phyloP scores from a whole-genome alignment of 257 asterid species.

The Solanum gracilifrons region DNA sequence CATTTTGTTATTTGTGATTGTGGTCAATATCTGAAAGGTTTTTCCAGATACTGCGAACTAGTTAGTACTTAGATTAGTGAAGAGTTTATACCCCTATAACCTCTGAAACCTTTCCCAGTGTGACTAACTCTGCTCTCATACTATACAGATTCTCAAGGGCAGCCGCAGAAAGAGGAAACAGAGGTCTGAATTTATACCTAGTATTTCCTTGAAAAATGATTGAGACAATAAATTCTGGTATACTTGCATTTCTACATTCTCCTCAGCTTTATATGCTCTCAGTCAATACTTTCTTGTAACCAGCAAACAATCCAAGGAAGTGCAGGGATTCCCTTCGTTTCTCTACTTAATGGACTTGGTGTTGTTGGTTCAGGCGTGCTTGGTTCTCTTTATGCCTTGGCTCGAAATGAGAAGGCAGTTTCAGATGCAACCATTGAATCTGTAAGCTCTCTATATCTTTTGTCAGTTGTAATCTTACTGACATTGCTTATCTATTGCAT shows the following conservation, averaged over 20 bases:
- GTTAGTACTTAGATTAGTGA: background rate
- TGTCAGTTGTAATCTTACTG: background rate
- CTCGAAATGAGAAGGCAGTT: conserved; percentile 38
- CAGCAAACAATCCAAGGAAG: conserved; percentile 32
- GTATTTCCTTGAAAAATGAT: conserved; percentile 7
- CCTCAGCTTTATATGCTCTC: conserved; percentile 8
- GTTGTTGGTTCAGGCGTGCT: conserved; percentile 52
- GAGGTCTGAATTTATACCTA: conserved; percentile 45
- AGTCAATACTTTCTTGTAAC: conserved; percentile 18
- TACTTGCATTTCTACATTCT: background rate
- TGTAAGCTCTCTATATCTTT: conserved; percentile 30
- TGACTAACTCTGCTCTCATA: conserved; percentile 4
- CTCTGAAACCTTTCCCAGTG: background rate
- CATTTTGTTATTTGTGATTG: background rate
- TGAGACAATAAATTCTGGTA: conserved; percentile 3
- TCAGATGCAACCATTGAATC: conserved; percentile 55
- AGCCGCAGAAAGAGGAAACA: conserved; percentile 21
- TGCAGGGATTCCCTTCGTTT: conserved; percentile 26
- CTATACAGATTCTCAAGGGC: conserved; percentile 38
- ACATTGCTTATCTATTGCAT: background rate
- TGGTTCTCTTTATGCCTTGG: conserved; percentile 51
- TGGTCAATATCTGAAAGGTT: background rate
- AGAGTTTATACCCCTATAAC: background rate
- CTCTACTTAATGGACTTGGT: conserved; percentile 57
- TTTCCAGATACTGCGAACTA: background rate